These are phyloP conservation scores for Boletus subparvulus DNA, from an alignment of 768 basidiomycete species.

Conservation along the genomic window DNA sequence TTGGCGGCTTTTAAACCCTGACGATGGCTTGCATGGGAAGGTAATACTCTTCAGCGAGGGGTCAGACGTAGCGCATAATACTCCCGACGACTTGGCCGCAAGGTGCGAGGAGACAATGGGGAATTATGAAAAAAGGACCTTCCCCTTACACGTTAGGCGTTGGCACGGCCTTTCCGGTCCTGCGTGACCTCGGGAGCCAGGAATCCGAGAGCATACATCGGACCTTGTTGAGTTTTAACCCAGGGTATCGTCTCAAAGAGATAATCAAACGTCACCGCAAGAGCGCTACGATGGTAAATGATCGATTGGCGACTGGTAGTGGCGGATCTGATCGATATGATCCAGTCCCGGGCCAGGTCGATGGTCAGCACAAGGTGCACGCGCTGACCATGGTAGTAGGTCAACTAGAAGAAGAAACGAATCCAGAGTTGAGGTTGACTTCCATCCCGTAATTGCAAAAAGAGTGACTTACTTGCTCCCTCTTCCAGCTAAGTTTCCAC, in stretches of 20 bases:
- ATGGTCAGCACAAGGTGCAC: background rate
- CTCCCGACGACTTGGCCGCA: background rate
- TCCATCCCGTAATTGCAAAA: background rate
- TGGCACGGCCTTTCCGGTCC: background rate
- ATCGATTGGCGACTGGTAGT: too few species aligned
- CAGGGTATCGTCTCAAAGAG: background rate
- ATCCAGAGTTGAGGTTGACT: background rate
- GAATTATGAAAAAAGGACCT: background rate
- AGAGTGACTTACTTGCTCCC: background rate
- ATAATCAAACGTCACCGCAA: background rate
- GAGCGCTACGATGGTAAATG: background rate
- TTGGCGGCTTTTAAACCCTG: conserved; percentile 1
- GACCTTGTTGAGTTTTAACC: background rate
- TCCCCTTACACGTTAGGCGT: background rate
- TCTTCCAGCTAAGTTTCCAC: background rate
- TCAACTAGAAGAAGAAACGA: background rate
- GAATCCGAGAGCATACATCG: background rate
- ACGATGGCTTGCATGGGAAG: background rate
- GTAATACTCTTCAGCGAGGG: background rate
- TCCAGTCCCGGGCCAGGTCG: background rate
- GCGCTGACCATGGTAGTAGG: background rate
- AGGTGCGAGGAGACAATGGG: background rate
- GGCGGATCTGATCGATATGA: background rate
- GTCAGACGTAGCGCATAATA: background rate
- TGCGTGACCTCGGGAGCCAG: background rate